Percentiles rank a stretch among this genome's conserved stretches.
These are phyloP conservation scores for Sclerotinia sclerotiorum DNA, from an alignment of 2,329 filamentous ascomycete genomes.

Conservation along the genomic window DNA sequence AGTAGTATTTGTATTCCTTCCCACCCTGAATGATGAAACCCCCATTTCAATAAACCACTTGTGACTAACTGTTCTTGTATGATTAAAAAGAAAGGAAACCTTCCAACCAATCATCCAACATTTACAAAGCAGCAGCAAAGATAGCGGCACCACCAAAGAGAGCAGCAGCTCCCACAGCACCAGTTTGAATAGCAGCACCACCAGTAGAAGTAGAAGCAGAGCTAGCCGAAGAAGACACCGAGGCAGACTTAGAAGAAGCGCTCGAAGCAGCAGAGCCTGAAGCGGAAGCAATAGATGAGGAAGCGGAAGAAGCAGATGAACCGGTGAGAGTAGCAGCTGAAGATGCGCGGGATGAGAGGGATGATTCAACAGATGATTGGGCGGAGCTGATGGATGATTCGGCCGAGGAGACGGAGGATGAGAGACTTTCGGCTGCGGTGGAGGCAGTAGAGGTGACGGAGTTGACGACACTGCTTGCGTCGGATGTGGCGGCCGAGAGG, in stretches of 20 bases:
- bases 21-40: neutral
- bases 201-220: conserved; percentile 18
- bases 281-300: conserved; percentile 24
- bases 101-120: neutral
- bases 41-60: neutral
- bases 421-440: neutral
- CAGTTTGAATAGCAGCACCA: conserved; percentile 34
- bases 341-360: neutral
- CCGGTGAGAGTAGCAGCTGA: conserved; percentile 16
- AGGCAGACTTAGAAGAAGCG: conserved; percentile 18
- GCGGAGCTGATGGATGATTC: conserved; percentile 6
- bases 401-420: neutral
- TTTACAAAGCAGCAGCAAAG: conserved; percentile 35
- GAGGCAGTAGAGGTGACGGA: conserved; percentile 1
- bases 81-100: neutral
- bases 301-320: conserved; percentile 18
- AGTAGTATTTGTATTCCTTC: neutral
- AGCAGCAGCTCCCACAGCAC: conserved; percentile 36
- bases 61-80: neutral
- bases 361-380: conserved; percentile 2
- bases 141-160: conserved; percentile 37
- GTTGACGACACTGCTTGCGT: neutral
- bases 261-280: conserved; percentile 22
- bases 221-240: conserved; percentile 23
- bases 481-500: conserved; percentile 17